Evolutionary conservation across 2,329 filamentous ascomycete species (phyloP).

Genomic region (Talaromyces sp.): DNA sequence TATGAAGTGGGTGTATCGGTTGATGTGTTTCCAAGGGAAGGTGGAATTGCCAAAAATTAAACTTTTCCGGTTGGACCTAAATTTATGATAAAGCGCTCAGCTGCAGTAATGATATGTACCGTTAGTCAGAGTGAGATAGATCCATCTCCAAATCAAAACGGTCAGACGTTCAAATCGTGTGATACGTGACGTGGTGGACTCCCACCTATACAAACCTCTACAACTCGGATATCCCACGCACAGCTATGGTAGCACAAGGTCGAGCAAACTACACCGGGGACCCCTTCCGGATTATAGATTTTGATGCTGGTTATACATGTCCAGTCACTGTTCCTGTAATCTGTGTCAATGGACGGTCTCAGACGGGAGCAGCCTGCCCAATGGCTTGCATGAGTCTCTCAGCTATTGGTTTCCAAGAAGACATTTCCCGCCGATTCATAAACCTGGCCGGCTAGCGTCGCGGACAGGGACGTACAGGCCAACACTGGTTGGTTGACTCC

Average conservation of each 20-base stretch:
- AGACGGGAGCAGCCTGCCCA: not conserved
- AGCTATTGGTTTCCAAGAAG: not conserved
- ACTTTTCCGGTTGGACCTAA: too few relatives aligned
- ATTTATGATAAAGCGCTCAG: too few relatives aligned
- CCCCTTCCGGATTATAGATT: not conserved
- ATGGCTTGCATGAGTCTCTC: not conserved
- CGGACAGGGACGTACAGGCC: not conserved
- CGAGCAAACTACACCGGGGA: not conserved
- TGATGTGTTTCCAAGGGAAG: too few relatives aligned
- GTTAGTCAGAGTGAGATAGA: not conserved
- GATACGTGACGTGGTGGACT: not conserved
- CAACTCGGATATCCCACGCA: not conserved
- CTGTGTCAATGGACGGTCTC: not conserved
- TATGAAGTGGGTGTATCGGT: too few relatives aligned
- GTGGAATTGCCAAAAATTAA: too few relatives aligned
- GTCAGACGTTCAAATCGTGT: not conserved
- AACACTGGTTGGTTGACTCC: not conserved
- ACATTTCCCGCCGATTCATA: not conserved
- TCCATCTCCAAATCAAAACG: not conserved
- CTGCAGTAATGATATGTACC: not conserved
- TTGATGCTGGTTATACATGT: not conserved
- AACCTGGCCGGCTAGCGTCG: not conserved
- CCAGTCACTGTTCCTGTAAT: not conserved
- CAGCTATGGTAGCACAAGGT: not conserved
- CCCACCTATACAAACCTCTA: not conserved